phyloP scores from a whole-genome alignment of 768 basidiomycete genomes.

The Mycena venus region DNA sequence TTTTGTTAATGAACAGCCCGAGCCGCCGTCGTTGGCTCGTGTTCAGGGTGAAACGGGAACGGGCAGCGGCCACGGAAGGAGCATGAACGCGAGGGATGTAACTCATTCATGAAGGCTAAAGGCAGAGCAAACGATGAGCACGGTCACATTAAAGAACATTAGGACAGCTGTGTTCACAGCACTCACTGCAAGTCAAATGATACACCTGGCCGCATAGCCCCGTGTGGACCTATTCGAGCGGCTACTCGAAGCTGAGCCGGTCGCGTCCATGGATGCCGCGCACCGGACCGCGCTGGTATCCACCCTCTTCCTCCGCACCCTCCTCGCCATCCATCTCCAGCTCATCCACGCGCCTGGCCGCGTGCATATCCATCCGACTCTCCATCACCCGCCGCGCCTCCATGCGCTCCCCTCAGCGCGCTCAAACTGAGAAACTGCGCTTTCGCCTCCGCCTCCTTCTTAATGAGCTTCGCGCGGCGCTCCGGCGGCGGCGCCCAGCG shows the following conservation, averaged over 20 bases:
- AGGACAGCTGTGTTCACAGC: not conserved
- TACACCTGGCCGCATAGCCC: not conserved
- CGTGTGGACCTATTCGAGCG: too few species aligned
- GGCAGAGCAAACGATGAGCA: not conserved
- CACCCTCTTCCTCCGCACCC: not conserved
- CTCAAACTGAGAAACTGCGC: slow-evolving; percentile 52
- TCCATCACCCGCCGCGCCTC: slow-evolving; percentile 50
- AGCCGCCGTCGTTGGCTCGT: not conserved
- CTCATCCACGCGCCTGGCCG: not conserved
- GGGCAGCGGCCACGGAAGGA: too few species aligned
- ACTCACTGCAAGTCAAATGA: not conserved
- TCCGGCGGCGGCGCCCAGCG: slow-evolving; percentile 75
- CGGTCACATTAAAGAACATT: not conserved
- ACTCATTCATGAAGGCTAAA: slow-evolving; percentile 5
- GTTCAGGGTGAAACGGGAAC: not conserved
- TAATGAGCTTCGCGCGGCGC: slow-evolving; percentile 61
- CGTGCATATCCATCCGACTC: slow-evolving; percentile 45
- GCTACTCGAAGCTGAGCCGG: slow-evolving; percentile 8
- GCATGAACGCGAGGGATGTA: not conserved
- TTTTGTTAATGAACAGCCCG: not conserved
- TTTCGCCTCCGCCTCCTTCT: slow-evolving; percentile 63
- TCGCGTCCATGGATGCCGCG: slow-evolving; percentile 14
- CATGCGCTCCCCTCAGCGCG: slow-evolving; percentile 56
- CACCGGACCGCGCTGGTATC: not conserved
- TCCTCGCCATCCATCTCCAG: slow-evolving; percentile 38